Evolutionary conservation across 352 stramenopile genomes (phyloP).

Genomic region (Chrysophaeum taylorii): DNA sequence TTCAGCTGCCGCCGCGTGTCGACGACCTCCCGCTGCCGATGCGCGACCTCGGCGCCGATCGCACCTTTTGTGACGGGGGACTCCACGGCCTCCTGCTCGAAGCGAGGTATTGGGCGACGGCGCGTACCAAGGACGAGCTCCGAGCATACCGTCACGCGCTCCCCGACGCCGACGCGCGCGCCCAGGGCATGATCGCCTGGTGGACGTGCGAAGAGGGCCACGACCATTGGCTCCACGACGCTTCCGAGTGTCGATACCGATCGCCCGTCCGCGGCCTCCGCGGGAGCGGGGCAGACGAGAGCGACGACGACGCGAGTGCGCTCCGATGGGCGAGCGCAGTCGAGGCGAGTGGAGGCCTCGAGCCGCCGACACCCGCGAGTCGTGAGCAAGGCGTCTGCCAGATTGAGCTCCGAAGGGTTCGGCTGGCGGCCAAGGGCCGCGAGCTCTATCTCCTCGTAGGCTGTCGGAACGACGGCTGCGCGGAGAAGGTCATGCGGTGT

Average conservation of each 20-base stretch:
- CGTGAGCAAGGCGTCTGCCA: constrained; percentile 10
- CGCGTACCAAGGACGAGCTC: constrained; percentile 14
- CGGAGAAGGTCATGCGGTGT: neutral
- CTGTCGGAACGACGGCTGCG: constrained; percentile 17
- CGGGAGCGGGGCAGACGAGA: neutral
- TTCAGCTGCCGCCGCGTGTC: neutral
- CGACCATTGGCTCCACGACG: constrained; percentile 15
- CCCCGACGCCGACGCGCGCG: neutral
- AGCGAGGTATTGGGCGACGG: constrained; percentile 15
- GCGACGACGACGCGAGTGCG: no score
- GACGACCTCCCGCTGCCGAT: constrained; percentile 19
- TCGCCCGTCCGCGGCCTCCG: constrained; percentile 2
- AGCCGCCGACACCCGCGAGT: constrained; percentile 14
- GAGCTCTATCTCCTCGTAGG: neutral
- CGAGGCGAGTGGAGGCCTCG: neutral
- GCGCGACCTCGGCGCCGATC: constrained; percentile 17
- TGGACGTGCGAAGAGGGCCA: constrained; percentile 24
- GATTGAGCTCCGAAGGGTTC: constrained; percentile 10
- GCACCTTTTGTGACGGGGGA: neutral
- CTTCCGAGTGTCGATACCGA: constrained; percentile 19
- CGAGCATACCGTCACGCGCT: neutral
- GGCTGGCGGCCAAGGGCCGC: constrained; percentile 12
- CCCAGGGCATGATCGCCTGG: constrained; percentile 18
- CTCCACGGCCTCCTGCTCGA: constrained; percentile 19
- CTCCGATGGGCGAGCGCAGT: neutral